phyloP scores from a whole-genome alignment of 1,284 basidiomycete species.

The Ustilago sp. region DNA sequence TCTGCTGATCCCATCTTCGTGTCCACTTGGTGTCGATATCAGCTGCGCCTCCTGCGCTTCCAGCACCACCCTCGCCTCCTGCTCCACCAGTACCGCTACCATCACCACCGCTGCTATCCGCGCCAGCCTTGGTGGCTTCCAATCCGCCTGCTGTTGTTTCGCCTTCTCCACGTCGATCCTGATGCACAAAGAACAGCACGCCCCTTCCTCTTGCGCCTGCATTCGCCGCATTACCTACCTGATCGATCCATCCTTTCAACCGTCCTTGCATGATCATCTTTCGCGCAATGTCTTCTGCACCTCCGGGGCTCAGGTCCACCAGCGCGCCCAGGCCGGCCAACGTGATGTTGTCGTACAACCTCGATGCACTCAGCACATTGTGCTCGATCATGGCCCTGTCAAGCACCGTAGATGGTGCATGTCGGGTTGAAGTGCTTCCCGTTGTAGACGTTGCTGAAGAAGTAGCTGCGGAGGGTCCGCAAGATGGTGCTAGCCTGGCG shows the following conservation, averaged over 20 bases:
- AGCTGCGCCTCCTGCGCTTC: constrained; percentile 16
- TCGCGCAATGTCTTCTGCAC: constrained; percentile 91
- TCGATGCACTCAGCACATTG: constrained; percentile 92
- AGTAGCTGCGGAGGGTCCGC: constrained; percentile 2
- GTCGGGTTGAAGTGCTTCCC: constrained; percentile 34
- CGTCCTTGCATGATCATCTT: constrained; percentile 97
- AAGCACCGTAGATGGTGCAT: constrained; percentile 90
- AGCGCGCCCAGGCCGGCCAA: constrained; percentile 55
- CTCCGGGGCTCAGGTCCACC: constrained; percentile 71
- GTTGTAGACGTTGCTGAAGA: constrained; percentile 7
- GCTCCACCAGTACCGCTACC: constrained; percentile 14
- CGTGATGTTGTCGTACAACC: constrained; percentile 70
- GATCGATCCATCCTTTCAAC: constrained; percentile 89
- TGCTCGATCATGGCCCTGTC: constrained; percentile 98
- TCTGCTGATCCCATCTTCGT: constrained; percentile 54
- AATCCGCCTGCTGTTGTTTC: constrained; percentile 49
- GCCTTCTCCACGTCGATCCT: constrained; percentile 36
- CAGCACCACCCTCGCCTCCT: constrained; percentile 13
- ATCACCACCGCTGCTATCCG: constrained; percentile 12
- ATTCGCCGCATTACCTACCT: constrained; percentile 73
- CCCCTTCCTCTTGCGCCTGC: constrained; percentile 70
- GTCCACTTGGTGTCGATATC: constrained; percentile 48
- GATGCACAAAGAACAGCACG: constrained; percentile 88
- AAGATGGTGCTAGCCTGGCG: constrained; percentile 78
- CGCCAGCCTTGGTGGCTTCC: constrained; percentile 31